These are phyloP conservation scores for Ecytonucleospora hepatopenaei DNA, from an alignment of 371 early-diverging fungal species.

Conservation along the genomic window DNA sequence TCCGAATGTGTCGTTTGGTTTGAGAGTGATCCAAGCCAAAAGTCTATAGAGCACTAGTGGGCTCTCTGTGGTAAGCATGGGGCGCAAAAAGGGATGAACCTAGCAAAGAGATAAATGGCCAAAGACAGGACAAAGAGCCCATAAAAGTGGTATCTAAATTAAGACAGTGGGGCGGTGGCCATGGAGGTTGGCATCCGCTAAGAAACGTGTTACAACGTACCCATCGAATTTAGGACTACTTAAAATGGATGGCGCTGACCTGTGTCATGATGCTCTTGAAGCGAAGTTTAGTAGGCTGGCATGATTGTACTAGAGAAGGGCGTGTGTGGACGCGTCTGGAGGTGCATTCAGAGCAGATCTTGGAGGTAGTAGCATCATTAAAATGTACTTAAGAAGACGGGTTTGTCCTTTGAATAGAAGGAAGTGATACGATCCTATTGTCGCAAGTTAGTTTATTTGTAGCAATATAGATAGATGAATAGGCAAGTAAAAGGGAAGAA, in stretches of 20 bases:
- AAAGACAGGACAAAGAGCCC: neutral
- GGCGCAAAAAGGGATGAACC: conserved; percentile 30
- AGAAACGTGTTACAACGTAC: conserved; percentile 46
- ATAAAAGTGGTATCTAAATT: conserved; percentile 11
- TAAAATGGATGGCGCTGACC: conserved; percentile 33
- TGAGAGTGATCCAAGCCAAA: neutral
- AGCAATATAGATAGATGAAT: too few relatives aligned
- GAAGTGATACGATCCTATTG: conserved; percentile 16
- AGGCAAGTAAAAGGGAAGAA: conserved; percentile 13
- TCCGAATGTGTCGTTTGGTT: conserved; percentile 1
- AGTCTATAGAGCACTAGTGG: conserved; percentile 12
- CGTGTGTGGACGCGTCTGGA: conserved; percentile 16
- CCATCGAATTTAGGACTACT: conserved; percentile 23
- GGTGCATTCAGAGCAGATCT: conserved; percentile 21
- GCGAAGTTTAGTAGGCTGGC: conserved; percentile 13
- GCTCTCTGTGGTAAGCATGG: conserved; percentile 29
- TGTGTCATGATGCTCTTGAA: conserved; percentile 7
- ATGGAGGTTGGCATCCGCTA: conserved; percentile 43
- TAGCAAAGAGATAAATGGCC: conserved; percentile 5
- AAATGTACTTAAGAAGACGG: conserved; percentile 1
- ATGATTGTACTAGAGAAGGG: conserved; percentile 6
- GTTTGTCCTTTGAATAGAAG: conserved; percentile 14
- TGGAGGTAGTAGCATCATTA: conserved; percentile 26
- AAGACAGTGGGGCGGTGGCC: conserved; percentile 43
- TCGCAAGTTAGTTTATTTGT: too few relatives aligned